Evolutionary conservation across 2,329 filamentous ascomycete species (phyloP).

Genomic region (Exserohilum rostratum): DNA sequence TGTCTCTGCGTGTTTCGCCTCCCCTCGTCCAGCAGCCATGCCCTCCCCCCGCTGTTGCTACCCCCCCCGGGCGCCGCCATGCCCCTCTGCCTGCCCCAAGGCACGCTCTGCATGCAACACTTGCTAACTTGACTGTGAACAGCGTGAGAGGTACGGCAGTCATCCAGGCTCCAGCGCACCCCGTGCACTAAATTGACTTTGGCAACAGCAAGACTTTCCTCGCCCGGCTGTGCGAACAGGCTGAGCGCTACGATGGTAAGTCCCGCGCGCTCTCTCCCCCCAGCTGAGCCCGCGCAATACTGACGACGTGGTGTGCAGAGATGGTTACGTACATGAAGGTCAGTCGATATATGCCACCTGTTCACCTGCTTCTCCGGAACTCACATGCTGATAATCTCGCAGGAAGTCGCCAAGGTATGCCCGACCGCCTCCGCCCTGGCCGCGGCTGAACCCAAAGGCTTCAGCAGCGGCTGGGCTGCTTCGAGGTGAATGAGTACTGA

Average conservation of each 20-base stretch:
- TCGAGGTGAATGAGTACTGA: constrained; percentile 23
- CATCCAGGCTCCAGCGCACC: constrained; percentile 22
- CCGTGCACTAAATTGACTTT: constrained; percentile 36
- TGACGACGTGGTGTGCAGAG: constrained; percentile 60
- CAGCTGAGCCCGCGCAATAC: constrained; percentile 27
- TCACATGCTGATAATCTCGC: constrained; percentile 46
- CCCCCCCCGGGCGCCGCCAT: constrained; percentile 38
- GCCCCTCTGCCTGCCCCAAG: constrained; percentile 45
- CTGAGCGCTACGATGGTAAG: constrained; percentile 97
- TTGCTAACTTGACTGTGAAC: constrained; percentile 42
- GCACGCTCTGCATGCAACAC: constrained; percentile 20
- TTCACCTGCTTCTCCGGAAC: constrained; percentile 10
- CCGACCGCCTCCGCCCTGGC: constrained; percentile 27
- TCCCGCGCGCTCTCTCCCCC: constrained; percentile 25
- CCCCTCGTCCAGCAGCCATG: neutral
- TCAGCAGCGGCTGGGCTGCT: constrained; percentile 20
- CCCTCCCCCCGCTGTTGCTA: constrained; percentile 42
- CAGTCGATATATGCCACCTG: constrained; percentile 41
- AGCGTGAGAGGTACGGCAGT: constrained; percentile 57
- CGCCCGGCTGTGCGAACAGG: constrained; percentile 99
- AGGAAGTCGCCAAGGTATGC: constrained; percentile 92
- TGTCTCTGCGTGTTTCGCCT: constrained; percentile 49
- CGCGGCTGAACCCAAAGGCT: constrained; percentile 23
- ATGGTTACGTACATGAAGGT: constrained; percentile 99
- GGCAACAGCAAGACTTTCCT: constrained; percentile 86